Evolutionary conservation across 768 basidiomycete genomes (phyloP), one percentile per base, ranked within the genome.

Genomic region (Tephrocybe sp.): DNA sequence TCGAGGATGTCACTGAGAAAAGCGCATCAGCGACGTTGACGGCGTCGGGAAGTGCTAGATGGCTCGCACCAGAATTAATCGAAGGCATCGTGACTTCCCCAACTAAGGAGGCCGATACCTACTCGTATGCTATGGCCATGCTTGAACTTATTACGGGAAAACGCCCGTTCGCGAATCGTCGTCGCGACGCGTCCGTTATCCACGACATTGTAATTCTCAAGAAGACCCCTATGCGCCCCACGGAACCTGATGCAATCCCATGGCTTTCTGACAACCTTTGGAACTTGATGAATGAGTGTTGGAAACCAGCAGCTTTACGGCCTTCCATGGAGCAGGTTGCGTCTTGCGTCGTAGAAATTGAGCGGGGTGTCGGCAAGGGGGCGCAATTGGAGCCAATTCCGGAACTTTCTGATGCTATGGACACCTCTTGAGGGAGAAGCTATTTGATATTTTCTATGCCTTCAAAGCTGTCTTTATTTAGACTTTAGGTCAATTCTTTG

Each of bases 41-140:
- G 1, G 65, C 66, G n/a, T 71, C 72, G 4, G 72, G 73, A 9
- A 75, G 75, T 49, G 71, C 78, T 32, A 75, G 84, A 8, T 85
- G 83, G 82, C 69, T 80, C 26, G 80, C 84, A 7, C 84, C 84
- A 1, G 83, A 84, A 58, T 65, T 84, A 44, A 77, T 77, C 44
- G 66, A 73, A 14, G 74, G 73, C n/a, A 70, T 67, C 8, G 65
- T 69, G 10, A 54, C 62, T 36, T 65, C 67, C 35, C 75, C 75
- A 0, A 80, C 78, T 9, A 74, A 66, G 60, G 66, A 68, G 39
- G 72, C 77, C 11, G 84, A 85, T 57, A 67, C 76, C 0, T 85
- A 83, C 54, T 79, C 80, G 3, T 85, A 74, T 48, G 77, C 75
- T 10, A 85, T 85, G 84, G 72, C 78, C 11, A 69, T 80, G 31